Conservation (phyloP, 1,284 basidiomycete species). For the Pholiota adiposa region DNA sequence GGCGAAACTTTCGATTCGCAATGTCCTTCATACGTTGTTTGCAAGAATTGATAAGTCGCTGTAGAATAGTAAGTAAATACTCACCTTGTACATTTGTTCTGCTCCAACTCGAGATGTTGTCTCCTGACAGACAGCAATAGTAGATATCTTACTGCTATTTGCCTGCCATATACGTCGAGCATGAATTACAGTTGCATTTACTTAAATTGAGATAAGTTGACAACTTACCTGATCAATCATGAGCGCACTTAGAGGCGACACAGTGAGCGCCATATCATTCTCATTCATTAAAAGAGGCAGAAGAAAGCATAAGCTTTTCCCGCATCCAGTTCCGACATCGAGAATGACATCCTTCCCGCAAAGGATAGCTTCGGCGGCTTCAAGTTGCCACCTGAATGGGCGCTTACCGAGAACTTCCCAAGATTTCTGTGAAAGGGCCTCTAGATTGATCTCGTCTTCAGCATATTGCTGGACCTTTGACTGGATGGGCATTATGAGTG, state of each 20-base stretch:
- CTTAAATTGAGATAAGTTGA: background rate
- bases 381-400: slow-evolving; percentile 23
- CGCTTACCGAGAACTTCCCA: slow-evolving; percentile 8
- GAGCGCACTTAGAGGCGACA: slow-evolving; percentile 19
- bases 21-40: slow-evolving; percentile 13
- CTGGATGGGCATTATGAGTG: background rate
- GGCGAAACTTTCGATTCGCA: slow-evolving; percentile 10
- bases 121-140: slow-evolving; percentile 19
- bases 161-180: background rate
- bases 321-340: slow-evolving; percentile 22
- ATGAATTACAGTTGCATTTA: background rate
- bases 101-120: slow-evolving; percentile 7
- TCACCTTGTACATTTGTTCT: slow-evolving; percentile 14
- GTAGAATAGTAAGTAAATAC: background rate
- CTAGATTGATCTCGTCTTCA: background rate
- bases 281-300: slow-evolving; percentile 18
- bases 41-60: too few species aligned
- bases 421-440: background rate
- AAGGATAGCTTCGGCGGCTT: slow-evolving; percentile 13
- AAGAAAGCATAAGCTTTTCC: slow-evolving; percentile 18
- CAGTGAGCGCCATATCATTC: slow-evolving; percentile 14
- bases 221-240: slow-evolving; percentile 22
- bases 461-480: background rate
- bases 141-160: slow-evolving; percentile 4
- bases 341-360: slow-evolving; percentile 20